Evolutionary conservation across 1,139 yeast species (phyloP).

Genomic region (Geotrichum aggregatum): DNA sequence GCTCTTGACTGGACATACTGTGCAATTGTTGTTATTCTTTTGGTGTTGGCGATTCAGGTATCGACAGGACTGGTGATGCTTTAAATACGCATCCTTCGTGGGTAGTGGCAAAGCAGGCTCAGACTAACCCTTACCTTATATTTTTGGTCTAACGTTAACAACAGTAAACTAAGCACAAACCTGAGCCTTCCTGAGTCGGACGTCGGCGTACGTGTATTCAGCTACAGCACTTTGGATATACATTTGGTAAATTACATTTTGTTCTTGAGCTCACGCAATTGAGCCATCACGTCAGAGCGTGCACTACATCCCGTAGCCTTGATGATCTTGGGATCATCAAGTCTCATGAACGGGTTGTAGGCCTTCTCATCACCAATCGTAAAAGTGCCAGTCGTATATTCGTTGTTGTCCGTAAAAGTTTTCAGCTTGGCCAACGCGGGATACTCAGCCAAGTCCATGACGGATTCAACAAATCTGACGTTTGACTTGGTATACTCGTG

Average conservation of each 20-base stretch:
- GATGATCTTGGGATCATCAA: constrained; percentile 55
- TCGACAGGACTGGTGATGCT: no score
- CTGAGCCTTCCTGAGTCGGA: no score
- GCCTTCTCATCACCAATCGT: constrained; percentile 78
- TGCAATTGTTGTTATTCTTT: no score
- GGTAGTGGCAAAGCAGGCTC: no score
- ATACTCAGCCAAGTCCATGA: constrained; percentile 45
- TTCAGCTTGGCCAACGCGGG: constrained; percentile 53
- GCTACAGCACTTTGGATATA: neutral
- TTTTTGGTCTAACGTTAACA: no score
- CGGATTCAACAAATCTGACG: constrained; percentile 65
- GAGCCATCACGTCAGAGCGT: constrained; percentile 57
- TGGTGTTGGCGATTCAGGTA: no score
- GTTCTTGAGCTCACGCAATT: constrained; percentile 68
- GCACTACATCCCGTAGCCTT: constrained; percentile 44
- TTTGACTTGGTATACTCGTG: constrained; percentile 91
- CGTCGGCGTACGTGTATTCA: no score
- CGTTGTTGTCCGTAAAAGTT: constrained; percentile 50
- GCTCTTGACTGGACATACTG: no score
- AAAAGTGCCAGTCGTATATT: constrained; percentile 75
- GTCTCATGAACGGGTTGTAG: constrained; percentile 87
- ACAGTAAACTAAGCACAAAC: no score
- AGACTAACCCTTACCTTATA: no score
- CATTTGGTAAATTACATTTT: constrained; percentile 36
- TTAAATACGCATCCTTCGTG: no score